Evolutionary conservation across 2,329 filamentous ascomycete genomes (phyloP).

Genomic region (Pezicula neosporulosa): DNA sequence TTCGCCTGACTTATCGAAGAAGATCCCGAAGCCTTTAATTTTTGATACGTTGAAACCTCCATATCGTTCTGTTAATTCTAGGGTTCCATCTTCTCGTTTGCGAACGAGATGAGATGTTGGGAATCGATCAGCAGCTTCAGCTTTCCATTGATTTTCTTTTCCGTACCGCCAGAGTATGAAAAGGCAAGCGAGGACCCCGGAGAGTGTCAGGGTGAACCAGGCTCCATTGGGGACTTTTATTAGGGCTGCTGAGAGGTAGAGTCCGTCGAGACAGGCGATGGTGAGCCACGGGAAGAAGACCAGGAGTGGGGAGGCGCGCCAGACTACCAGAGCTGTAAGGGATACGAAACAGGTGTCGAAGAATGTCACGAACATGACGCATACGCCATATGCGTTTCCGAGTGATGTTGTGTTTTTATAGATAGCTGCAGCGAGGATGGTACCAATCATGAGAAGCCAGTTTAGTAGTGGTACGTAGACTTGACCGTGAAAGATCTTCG

Average conservation of each 20-base stretch:
- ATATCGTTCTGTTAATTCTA: slow-evolving; percentile 36
- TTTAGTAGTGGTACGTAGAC: slow-evolving; percentile 73
- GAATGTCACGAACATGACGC: slow-evolving; percentile 76
- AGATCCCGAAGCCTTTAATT: slow-evolving; percentile 62
- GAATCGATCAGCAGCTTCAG: slow-evolving; percentile 61
- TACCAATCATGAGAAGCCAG: slow-evolving; percentile 72
- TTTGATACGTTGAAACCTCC: slow-evolving; percentile 36
- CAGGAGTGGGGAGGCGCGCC: slow-evolving; percentile 56
- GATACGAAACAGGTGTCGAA: slow-evolving; percentile 73
- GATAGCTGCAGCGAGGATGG: slow-evolving; percentile 66
- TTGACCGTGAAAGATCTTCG: slow-evolving; percentile 66
- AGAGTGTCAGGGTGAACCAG: slow-evolving; percentile 71
- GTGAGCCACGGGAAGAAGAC: slow-evolving; percentile 59
- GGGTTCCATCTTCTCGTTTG: slow-evolving; percentile 29
- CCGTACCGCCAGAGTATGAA: slow-evolving; percentile 76
- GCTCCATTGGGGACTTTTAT: slow-evolving; percentile 72
- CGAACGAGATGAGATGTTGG: slow-evolving; percentile 42
- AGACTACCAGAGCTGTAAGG: slow-evolving; percentile 68
- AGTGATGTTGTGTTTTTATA: slow-evolving; percentile 70
- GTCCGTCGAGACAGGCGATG: slow-evolving; percentile 62
- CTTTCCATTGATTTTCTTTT: slow-evolving; percentile 72
- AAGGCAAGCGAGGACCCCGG: slow-evolving; percentile 55
- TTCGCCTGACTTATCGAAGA: slow-evolving; percentile 73
- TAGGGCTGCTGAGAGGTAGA: slow-evolving; percentile 66
- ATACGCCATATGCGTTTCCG: slow-evolving; percentile 73